These are phyloP conservation scores for Chalciporus chontae DNA, from an alignment of 768 basidiomycete species.

Conservation along the genomic window DNA sequence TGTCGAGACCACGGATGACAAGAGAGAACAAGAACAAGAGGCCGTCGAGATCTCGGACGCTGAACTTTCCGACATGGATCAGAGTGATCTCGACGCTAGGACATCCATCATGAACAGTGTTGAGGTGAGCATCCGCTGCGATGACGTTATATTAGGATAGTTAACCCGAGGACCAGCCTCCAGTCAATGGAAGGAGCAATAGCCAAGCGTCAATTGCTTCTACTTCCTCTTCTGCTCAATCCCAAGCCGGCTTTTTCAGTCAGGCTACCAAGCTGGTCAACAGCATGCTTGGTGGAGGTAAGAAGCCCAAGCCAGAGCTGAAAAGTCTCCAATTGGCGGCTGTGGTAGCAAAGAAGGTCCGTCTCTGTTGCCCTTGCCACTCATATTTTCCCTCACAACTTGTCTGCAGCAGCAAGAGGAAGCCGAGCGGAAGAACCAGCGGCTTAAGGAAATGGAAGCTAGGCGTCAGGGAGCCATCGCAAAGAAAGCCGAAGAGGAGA, in stretches of 20 bases:
- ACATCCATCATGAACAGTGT: constrained; percentile 38
- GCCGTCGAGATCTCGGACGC: constrained; percentile 34
- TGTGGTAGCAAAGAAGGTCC: constrained; percentile 85
- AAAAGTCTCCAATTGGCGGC: constrained; percentile 84
- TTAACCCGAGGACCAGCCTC: constrained; percentile 13
- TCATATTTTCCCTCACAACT: constrained; percentile 6
- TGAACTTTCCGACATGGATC: constrained; percentile 30
- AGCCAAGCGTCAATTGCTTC: constrained; percentile 58
- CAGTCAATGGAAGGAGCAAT: constrained; percentile 37
- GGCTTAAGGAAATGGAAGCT: constrained; percentile 79
- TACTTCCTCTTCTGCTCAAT: constrained; percentile 30
- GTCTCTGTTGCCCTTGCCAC: constrained; percentile 9
- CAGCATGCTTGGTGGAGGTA: constrained; percentile 62
- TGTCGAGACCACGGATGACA: constrained; percentile 10
- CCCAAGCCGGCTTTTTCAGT: constrained; percentile 61
- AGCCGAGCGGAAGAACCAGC: constrained; percentile 69
- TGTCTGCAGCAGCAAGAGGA: constrained; percentile 79
- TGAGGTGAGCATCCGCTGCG: constrained; percentile 36
- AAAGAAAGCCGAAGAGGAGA: constrained; percentile 79
- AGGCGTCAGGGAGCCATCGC: constrained; percentile 69
- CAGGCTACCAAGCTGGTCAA: constrained; percentile 68
- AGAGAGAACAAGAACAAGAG: constrained; percentile 11
- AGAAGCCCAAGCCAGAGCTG: constrained; percentile 72
- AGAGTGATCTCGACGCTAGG: constrained; percentile 34
- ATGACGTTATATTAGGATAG: constrained; percentile 3